Evolutionary conservation across 495 filamentous ascomycete genomes (phyloP).

Genomic region (Talaromyces thailandensis): DNA sequence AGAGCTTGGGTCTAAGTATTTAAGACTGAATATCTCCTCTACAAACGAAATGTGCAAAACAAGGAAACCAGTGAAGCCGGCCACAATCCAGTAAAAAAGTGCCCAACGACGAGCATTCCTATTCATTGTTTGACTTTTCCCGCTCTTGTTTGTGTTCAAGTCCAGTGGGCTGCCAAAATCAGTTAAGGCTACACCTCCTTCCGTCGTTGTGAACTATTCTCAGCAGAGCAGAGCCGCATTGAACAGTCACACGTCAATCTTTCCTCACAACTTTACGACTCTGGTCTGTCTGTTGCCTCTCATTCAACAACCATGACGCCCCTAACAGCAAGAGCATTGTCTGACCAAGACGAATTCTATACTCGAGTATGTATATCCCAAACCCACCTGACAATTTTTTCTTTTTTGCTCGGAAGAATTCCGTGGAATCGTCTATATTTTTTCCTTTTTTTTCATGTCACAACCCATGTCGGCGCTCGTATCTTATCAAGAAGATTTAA

Average conservation of each 20-base stretch:
- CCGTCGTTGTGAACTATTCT: not conserved
- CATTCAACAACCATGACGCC: not conserved
- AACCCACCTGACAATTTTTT: not conserved
- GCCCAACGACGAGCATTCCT: not conserved
- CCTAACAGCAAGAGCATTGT: not conserved
- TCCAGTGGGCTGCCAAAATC: not conserved
- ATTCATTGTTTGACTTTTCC: not conserved
- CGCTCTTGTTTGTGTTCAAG: not conserved
- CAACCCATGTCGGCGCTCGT: not conserved
- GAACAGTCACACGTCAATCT: not conserved
- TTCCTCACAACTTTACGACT: not conserved
- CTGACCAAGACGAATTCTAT: not conserved
- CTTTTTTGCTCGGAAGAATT: not conserved
- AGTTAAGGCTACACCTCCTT: not conserved
- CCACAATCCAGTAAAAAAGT: not conserved
- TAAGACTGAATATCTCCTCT: not conserved
- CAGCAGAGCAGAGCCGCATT: not conserved
- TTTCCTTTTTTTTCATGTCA: not conserved
- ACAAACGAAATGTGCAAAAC: not conserved
- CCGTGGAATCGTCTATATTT: not conserved
- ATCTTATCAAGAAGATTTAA: not conserved
- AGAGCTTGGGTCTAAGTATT: not conserved
- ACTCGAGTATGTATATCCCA: not conserved
- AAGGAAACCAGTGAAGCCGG: not conserved
- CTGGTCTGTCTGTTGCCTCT: not conserved